Conservation (phyloP, 139 green algal species). For the Axilococcus clingmanii region DNA sequence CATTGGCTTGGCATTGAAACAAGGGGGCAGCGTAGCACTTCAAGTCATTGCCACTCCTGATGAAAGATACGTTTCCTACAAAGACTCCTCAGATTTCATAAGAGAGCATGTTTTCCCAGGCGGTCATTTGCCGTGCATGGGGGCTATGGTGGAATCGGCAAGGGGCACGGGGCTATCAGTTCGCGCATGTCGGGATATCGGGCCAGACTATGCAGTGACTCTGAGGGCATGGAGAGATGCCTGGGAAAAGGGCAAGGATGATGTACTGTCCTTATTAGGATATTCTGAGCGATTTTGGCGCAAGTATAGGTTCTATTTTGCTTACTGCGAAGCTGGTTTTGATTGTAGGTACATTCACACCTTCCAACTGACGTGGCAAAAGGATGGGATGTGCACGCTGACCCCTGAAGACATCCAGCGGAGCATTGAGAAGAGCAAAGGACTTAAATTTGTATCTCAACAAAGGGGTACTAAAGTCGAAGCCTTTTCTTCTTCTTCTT, state of each 20-base stretch:
- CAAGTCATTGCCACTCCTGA: constrained; percentile 65
- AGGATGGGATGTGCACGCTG: constrained; percentile 26
- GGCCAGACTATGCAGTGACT: constrained; percentile 82
- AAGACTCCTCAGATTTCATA: constrained; percentile 87
- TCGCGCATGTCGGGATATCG: constrained; percentile 63
- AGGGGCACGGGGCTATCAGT: constrained; percentile 17
- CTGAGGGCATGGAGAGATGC: constrained; percentile 60
- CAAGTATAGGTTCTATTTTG: constrained; percentile 93
- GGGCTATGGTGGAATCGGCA: neutral
- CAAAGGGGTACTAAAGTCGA: neutral
- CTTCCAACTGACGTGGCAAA: constrained; percentile 68
- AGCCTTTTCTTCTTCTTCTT: neutral
- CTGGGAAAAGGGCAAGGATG: constrained; percentile 34
- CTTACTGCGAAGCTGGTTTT: constrained; percentile 88
- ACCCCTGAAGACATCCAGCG: constrained; percentile 10
- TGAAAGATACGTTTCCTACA: constrained; percentile 82
- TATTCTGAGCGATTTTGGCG: constrained; percentile 75
- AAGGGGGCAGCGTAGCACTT: constrained; percentile 59
- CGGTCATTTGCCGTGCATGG: constrained; percentile 50
- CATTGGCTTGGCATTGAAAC: constrained; percentile 62
- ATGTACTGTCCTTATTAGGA: constrained; percentile 43
- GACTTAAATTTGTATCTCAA: neutral
- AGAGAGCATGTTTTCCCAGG: constrained; percentile 96
- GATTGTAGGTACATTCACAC: constrained; percentile 80
- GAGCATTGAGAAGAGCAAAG: constrained; percentile 12